Conservation (phyloP, 352 stramenopile species). For the Labyrinthula sp. region DNA sequence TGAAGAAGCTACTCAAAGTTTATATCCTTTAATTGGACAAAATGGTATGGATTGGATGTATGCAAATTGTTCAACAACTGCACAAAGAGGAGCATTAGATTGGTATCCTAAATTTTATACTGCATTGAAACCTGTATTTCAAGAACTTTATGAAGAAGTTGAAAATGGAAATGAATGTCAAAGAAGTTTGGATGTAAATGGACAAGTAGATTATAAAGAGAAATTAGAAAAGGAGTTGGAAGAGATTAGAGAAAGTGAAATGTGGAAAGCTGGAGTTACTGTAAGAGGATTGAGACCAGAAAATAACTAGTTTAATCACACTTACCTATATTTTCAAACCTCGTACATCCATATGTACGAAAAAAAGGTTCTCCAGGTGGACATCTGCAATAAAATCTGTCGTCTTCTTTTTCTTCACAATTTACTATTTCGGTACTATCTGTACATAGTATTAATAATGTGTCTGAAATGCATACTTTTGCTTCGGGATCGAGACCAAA, state of each 20-base stretch:
- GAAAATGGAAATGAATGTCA: slow-evolving; percentile 29
- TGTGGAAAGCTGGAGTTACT: slow-evolving; percentile 16
- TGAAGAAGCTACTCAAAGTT: slow-evolving; percentile 25
- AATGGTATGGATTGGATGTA: slow-evolving; percentile 30
- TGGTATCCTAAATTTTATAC: slow-evolving; percentile 27
- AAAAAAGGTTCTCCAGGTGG: no score
- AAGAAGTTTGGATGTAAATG: slow-evolving; percentile 19
- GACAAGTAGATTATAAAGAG: slow-evolving; percentile 21
- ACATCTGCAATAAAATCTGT: no score
- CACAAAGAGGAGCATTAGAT: slow-evolving; percentile 24
- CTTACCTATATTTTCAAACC: no score
- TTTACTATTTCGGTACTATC: no score
- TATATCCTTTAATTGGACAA: slow-evolving; percentile 25
- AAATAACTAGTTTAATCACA: no score
- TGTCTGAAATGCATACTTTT: no score
- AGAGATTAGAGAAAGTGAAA: slow-evolving; percentile 12
- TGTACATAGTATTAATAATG: no score
- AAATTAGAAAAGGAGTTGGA: slow-evolving; percentile 26
- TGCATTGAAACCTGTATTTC: slow-evolving; percentile 28
- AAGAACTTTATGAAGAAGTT: slow-evolving; percentile 28
- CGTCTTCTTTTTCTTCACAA: no score
- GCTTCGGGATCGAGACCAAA: no score
- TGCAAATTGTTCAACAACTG: slow-evolving; percentile 25
- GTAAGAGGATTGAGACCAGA: slow-evolving; percentile 20
- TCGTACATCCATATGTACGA: no score